Evolutionary conservation across 768 basidiomycete species (phyloP), one percentile per base, ranked within the genome.

Genomic region (Rubroboletus satanas): DNA sequence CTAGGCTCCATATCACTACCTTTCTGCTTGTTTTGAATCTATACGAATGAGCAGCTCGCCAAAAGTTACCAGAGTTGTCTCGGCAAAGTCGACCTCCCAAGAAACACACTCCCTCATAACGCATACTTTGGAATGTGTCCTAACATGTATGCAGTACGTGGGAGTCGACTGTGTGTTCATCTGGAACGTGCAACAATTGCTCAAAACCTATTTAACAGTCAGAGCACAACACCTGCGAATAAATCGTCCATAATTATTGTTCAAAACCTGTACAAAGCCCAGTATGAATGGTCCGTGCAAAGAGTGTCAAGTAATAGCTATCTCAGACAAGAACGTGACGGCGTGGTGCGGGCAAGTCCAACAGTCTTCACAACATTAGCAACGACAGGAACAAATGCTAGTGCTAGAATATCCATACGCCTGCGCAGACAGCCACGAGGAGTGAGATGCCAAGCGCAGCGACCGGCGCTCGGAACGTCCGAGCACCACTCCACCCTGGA

Each of bases 401-500:
- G 21, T 17, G 21, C 45, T 59, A 71, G 33, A 62, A 49, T 51
- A 59, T 59, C 61, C 63, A 58, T 49, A 42, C 39, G 4, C 47
- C 47, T 1, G 58, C 47, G 26, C 44, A 65, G 15, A 61, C 31
- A 14, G 49, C 56, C 17, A 9, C 37, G 32, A 70, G 9, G 2
- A 64, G 23, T 8, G 59, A 59, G 1, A 52, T 28, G 17, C 51
- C 51, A 26, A 71, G 42, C 7, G 26, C 57, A 43, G 41, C 10
- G 6, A 51, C 44, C 4, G 69, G 52, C 33, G 45, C 43, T 18
- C 52, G 60, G 28, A 48, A 28, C 10, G 43, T 47, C 46, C 21
- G 29, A 12, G 58, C 53, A 31, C 69, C 56, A 49, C 44, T 81
- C 79, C 77, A 82, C 23, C 85, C 83, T 17, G 87, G 84, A 12